A percentile compares a stretch with the other conserved stretches of the same genome.
These are phyloP conservation scores for Perilla frutescens DNA, from an alignment of 257 asterid genomes.

Conservation along the genomic window DNA sequence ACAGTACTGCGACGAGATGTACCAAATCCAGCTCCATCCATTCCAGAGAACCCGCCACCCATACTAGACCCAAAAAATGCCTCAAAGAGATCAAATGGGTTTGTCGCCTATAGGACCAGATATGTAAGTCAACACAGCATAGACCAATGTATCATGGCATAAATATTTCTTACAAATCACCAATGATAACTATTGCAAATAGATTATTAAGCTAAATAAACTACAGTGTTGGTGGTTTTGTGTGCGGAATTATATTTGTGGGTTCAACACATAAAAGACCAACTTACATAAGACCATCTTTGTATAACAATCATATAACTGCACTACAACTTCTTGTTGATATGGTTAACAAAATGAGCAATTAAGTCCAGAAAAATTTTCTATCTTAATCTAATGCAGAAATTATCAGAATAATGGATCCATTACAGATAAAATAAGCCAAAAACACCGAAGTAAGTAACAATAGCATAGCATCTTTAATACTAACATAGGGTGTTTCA, in stretches of 20 bases:
- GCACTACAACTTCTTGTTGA: constrained; percentile 15
- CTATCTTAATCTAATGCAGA: not conserved
- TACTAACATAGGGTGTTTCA: constrained; percentile 17
- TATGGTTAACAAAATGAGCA: constrained; percentile 5
- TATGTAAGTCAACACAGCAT: constrained; percentile 32
- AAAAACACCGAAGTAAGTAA: not conserved
- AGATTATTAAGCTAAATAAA: constrained; percentile 20
- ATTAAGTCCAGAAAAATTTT: constrained; percentile 3
- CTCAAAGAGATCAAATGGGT: constrained; percentile 98
- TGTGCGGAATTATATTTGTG: constrained; percentile 10
- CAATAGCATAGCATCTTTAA: constrained; percentile 18
- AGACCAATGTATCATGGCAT: constrained; percentile 6
- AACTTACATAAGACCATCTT: constrained; percentile 8
- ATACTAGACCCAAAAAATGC: constrained; percentile 94
- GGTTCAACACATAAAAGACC: not conserved
- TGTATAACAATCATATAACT: constrained; percentile 19
- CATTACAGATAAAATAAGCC: not conserved
- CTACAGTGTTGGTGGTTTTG: constrained; percentile 11
- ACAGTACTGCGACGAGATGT: constrained; percentile 80
- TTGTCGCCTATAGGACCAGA: constrained; percentile 61
- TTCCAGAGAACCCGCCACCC: constrained; percentile 86
- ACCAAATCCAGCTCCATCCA: constrained; percentile 84
- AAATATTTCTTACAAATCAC: constrained; percentile 26
- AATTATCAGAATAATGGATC: not conserved
- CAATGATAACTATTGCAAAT: not conserved